Evolutionary conservation across 768 basidiomycete species (phyloP), one percentile per base, ranked within the genome.

Genomic region (Lentinus brumalis): DNA sequence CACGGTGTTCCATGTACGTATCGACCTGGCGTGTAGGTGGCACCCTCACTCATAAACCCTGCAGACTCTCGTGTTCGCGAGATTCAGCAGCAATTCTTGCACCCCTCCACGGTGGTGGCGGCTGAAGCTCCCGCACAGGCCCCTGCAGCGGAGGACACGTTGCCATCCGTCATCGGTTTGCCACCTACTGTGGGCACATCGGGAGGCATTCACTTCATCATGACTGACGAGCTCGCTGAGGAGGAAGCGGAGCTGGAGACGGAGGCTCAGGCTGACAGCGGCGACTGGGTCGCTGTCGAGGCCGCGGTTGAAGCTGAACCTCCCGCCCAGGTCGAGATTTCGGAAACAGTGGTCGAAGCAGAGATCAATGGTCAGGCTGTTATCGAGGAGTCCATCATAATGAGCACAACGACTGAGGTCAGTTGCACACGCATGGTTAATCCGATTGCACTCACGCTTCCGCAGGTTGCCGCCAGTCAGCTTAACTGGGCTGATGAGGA

Each of bases 401-500:
- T 71, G 15, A 67, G 64, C 2, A 66, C 69, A 18, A 62, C 63
- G 15, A 62, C 61, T 0, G 70, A 70, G 66, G 71, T 68, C 32
- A 12, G 58, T 44, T 4, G 26, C 5, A 32, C 9, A 21, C 32
- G 29, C 21, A 26, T 4, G 2, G 32, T 29, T 16, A 10, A 15
- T 16, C 16, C 26, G 9, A 16, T 26, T 45, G n/a, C 9, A 41
- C 32, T 54, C 29, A 41, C 31, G 42, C 42, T 7, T 53, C 38
- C 29, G 6, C 38, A 69, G 68, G 62, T 57, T 8, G 52, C 60
- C 21, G 57, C 66, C 4, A 56, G 68, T n/a, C 75, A 83, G 30
- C 79, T 94, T 57, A 88, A 94, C 72, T 94, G 92, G 92, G 89
- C 92, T 15, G 86, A 85, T 44, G 90, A 92, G 57, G 89, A 91